Evolutionary conservation across 2,329 filamentous ascomycete species (phyloP).

Genomic region (Arthrinium puccinioides): DNA sequence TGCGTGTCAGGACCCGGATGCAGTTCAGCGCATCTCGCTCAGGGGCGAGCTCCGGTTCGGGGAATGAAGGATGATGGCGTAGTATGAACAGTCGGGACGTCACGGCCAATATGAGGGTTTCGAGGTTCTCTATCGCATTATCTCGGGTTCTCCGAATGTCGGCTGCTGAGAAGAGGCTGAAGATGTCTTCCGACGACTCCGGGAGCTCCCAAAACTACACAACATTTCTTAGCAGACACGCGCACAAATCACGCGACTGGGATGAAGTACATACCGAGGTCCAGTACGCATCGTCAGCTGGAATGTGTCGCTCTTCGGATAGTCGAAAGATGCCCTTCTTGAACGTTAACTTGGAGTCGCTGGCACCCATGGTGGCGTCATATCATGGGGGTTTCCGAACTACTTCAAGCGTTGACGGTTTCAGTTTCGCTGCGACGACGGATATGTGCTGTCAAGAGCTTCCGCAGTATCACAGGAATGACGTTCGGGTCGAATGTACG

Average conservation of each 20-base stretch:
- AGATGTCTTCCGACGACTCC: constrained; percentile 91
- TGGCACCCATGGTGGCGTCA: constrained; percentile 77
- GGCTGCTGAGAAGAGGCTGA: constrained; percentile 85
- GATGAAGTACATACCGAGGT: constrained; percentile 58
- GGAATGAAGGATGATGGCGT: constrained; percentile 85
- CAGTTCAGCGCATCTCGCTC: constrained; percentile 89
- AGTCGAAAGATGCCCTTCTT: constrained; percentile 97
- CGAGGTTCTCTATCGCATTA: constrained; percentile 75
- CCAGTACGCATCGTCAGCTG: constrained; percentile 88
- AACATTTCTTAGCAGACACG: not conserved
- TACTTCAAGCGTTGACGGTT: too few relatives aligned
- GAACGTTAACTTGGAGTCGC: constrained; percentile 97
- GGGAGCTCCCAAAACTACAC: constrained; percentile 91
- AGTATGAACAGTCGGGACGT: constrained; percentile 77
- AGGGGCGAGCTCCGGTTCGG: constrained; percentile 75
- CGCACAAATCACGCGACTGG: constrained; percentile 7
- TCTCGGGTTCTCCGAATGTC: constrained; percentile 87
- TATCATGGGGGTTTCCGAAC: too few relatives aligned
- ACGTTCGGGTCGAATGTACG: too few relatives aligned
- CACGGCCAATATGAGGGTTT: constrained; percentile 78
- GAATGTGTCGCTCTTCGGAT: constrained; percentile 83
- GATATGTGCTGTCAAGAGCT: too few relatives aligned
- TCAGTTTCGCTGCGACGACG: too few relatives aligned
- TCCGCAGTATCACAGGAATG: too few relatives aligned
- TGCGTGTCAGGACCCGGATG: constrained; percentile 78